Evolutionary conservation across 768 basidiomycete species (phyloP).

Genomic region (Termitomyces sp.): DNA sequence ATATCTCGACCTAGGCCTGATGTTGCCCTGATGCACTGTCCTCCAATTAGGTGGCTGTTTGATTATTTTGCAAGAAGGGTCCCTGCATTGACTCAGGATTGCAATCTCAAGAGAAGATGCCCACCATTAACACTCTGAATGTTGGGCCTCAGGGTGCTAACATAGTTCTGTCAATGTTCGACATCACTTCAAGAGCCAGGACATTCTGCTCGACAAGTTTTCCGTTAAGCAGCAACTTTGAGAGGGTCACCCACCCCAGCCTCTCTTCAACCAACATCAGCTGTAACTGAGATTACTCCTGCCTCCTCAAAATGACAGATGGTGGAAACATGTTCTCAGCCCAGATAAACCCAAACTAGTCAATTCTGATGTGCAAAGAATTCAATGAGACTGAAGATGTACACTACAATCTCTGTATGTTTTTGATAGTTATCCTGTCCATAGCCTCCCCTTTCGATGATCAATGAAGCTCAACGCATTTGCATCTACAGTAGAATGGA

Average conservation of each 20-base stretch:
- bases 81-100: conserved; percentile 30
- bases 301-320: conserved; percentile 7
- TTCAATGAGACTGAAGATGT: conserved; percentile 43
- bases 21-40: conserved; percentile 30
- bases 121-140: conserved; percentile 20
- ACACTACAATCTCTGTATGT: conserved; percentile 12
- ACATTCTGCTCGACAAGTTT: conserved; percentile 23
- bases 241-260: conserved; percentile 30
- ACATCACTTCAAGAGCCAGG: conserved; percentile 25
- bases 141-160: conserved; percentile 35
- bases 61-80: conserved; percentile 71
- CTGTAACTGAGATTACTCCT: conserved; percentile 5
- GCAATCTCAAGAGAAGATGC: conserved; percentile 7
- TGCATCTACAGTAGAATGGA: conserved; percentile 69
- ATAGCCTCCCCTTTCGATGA: conserved; percentile 69
- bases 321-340: conserved; percentile 17
- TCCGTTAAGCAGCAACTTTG: conserved; percentile 26
- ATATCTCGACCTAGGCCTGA: conserved; percentile 27
- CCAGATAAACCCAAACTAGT: conserved; percentile 10
- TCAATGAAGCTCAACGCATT: conserved; percentile 56
- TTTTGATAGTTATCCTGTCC: not conserved
- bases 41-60: conserved; percentile 54
- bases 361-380: conserved; percentile 17
- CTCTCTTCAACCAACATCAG: conserved; percentile 8
- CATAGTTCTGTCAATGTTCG: conserved; percentile 32